phyloP scores from a whole-genome alignment of 768 basidiomycete genomes.

The Boletus coccyginus region DNA sequence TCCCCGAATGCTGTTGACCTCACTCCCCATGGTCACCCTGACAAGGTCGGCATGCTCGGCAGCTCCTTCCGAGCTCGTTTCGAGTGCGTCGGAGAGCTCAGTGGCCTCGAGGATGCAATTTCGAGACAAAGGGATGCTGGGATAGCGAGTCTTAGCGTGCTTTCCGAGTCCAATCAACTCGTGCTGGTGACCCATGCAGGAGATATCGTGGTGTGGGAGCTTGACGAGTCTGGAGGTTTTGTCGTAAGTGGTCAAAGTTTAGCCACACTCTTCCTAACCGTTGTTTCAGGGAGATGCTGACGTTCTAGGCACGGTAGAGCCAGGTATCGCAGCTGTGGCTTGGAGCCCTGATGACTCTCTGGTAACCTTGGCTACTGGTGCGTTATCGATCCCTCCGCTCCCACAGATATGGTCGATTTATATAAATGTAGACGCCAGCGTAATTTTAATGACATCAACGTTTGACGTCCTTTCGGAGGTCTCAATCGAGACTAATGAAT shows the following conservation, averaged over 20 bases:
- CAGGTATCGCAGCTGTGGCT: slow-evolving; percentile 74
- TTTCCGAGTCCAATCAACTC: slow-evolving; percentile 69
- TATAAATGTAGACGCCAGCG: slow-evolving; percentile 61
- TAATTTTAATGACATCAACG: slow-evolving; percentile 84
- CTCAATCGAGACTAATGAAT: slow-evolving; percentile 67
- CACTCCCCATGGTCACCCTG: no score
- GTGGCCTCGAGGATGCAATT: no score
- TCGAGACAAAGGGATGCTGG: slow-evolving; percentile 28
- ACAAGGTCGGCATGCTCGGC: no score
- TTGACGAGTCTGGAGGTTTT: slow-evolving; percentile 46
- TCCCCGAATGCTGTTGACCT: not conserved
- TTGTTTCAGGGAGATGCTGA: slow-evolving; percentile 42
- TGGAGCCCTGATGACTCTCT: slow-evolving; percentile 94
- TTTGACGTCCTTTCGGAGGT: slow-evolving; percentile 88
- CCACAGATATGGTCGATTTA: not conserved
- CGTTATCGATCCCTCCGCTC: slow-evolving; percentile 3
- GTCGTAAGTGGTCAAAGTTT: slow-evolving; percentile 36
- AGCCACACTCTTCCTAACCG: slow-evolving; percentile 2
- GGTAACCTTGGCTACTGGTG: slow-evolving; percentile 80
- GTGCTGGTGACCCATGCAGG: slow-evolving; percentile 70
- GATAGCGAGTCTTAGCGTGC: slow-evolving; percentile 62
- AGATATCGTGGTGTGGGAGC: slow-evolving; percentile 70
- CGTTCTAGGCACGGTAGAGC: slow-evolving; percentile 83
- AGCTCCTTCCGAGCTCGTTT: no score
- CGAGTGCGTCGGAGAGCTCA: no score